A percentile compares a stretch with the other conserved stretches of the same genome.
Evolutionary conservation across 1,284 basidiomycete species (phyloP).

Genomic region (Leccinum griseonigrum): DNA sequence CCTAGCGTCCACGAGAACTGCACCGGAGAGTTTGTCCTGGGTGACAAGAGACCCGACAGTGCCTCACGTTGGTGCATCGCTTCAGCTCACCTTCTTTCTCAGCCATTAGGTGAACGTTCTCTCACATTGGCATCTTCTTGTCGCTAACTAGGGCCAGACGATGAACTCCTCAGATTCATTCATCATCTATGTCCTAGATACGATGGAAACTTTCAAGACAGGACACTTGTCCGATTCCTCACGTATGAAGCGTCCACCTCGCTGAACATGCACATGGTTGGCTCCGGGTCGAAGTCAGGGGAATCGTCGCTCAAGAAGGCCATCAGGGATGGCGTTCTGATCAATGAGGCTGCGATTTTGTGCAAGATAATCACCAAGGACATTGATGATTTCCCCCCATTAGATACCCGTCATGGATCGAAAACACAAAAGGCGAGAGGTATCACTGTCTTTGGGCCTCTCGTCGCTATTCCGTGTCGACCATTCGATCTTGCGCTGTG

Average conservation of each 20-base stretch:
- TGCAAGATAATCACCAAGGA: slow-evolving; percentile 46
- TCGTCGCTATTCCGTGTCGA: slow-evolving; percentile 57
- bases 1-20: slow-evolving; percentile 40
- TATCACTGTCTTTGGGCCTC: slow-evolving; percentile 43
- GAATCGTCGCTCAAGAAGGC: slow-evolving; percentile 45
- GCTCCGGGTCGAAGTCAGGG: slow-evolving; percentile 23
- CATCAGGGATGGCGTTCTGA: slow-evolving; percentile 50
- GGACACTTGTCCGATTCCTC: slow-evolving; percentile 59
- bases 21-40: slow-evolving; percentile 48
- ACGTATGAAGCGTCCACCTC: slow-evolving; percentile 79
- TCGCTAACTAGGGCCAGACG: slow-evolving; percentile 35
- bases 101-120: slow-evolving; percentile 50
- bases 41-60: slow-evolving; percentile 42
- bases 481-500: slow-evolving; percentile 78
- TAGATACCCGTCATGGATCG: slow-evolving; percentile 1
- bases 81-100: slow-evolving; percentile 60
- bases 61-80: slow-evolving; percentile 68
- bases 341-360: slow-evolving; percentile 47
- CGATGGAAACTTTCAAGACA: slow-evolving; percentile 67
- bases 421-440: not conserved
- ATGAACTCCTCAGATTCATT: slow-evolving; percentile 65
- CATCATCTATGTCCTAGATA: slow-evolving; percentile 79
- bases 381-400: slow-evolving; percentile 10
- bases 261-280: slow-evolving; percentile 61
- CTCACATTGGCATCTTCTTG: not conserved